Evolutionary conservation across 345 rosid species (phyloP), one percentile per base, ranked within the genome.

Genomic region (Chamaenerion angustifolium): DNA sequence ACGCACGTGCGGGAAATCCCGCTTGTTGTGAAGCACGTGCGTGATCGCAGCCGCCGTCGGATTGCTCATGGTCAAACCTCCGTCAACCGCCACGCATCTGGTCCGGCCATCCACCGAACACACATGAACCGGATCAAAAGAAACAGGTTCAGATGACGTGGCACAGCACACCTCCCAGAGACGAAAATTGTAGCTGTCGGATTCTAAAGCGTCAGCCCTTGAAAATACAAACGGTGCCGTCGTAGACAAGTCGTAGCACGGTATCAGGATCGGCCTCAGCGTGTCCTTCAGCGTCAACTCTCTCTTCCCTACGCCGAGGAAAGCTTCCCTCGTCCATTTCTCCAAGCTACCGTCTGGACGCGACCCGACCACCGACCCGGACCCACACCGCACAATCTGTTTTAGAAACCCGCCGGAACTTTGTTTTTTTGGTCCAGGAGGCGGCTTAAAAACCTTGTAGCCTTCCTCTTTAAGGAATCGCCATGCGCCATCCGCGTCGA

Each of bases 401-500:
- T 71, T 69, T 35, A 85, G 8, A 9, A 76, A 55, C 16, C 69
- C 62, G 43, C 69, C 53, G 1, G 65, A 57, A 23, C 66, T 62
- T 16, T 21, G 25, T 21, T 21, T 21, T 21, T 21, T 21, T 21
- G 25, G 25, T 21, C 25, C 25, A 2, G 25, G 25, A 21, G 25
- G 25, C 25, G 43, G 6, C 42, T 67, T 65, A 73, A 75, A 83
- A 15, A 80, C 51, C 58, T 59, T 58, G 58, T 56, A 76, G 12
- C 86, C 86, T 27, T 84, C 75, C n/a, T 80, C 83, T 6, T 77
- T 76, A 0, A 92, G 70, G 56, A 92, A 77, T 67, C 67, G 74
- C 98, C 96, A 92, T 42, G 95, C 74, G 27, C 86, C 98, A 50
- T 82, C 95, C 0, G 98, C 98, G 13, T 58, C 63, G 52, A 69